Evolutionary conservation across 345 rosid genomes (phyloP), one percentile per base, ranked within the genome.

Genomic region (Pistacia integerrima): DNA sequence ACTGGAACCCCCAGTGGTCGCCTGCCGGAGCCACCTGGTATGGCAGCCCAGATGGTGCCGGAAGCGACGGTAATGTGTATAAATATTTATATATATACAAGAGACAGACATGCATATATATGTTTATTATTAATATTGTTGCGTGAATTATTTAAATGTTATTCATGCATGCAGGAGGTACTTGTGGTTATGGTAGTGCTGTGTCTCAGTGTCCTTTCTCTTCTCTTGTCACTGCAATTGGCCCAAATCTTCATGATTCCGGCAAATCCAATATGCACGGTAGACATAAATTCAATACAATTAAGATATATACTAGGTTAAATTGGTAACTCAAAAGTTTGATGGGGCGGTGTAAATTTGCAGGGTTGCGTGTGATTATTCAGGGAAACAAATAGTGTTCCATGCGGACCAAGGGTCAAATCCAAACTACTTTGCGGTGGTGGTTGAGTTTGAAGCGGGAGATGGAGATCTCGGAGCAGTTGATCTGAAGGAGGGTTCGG

Each of bases 11-110:
- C 38, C 80, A 74, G 9, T 88, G 88, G 89, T 64, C 83, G 4
- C 12, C 83, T 5, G 89, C 89, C 64, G 83, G 80, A 67, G 91
- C 85, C 17, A 88, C 91, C 64, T 86, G 91, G 91, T 88, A 88
- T 17, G 89, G 89, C 48, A 78, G 80, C 74, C 88, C 91, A 4
- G 52, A 83, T 7, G 91, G 91, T 2, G 89, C 84, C 22, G 89
- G 89, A 28, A 86, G 88, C 49, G 80, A 81, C 18, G 89, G 91
- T 88, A 85, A 8, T 44, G 76, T 38, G 14, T 63, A 5, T 38
- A 6, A 36, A 46, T 4, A 10, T 66, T 7, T 56, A 12, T 20
- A 0, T 56, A 12, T 20, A 0, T 14, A 0, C 12, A 30, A 30
- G 33, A 30, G 33, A 30, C 2, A 30, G 33, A 30, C 33, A 30